phyloP scores from a whole-genome alignment of 768 basidiomycete species.

The Cyclocybe aegerita region DNA sequence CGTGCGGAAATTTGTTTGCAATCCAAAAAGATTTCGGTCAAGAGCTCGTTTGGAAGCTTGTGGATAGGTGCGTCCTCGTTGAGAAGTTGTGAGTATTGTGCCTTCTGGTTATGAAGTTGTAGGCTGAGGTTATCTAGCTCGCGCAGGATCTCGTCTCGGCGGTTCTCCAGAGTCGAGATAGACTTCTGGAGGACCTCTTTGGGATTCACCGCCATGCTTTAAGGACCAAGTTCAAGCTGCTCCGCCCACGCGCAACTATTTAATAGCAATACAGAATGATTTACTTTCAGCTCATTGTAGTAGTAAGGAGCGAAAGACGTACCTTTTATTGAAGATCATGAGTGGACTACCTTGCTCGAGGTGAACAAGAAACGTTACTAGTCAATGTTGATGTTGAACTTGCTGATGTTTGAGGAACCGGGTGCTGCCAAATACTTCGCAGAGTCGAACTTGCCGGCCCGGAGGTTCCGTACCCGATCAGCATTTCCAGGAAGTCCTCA shows the following conservation, averaged over 20 bases:
- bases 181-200: constrained; percentile 9
- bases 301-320: neutral
- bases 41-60: constrained; percentile 39
- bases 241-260: neutral
- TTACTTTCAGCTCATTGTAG: no score
- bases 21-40: constrained; percentile 36
- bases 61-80: constrained; percentile 34
- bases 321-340: no score
- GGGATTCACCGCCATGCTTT: no score
- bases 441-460: no score
- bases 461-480: no score
- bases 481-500: no score
- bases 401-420: no score
- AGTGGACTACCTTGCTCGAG: no score
- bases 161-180: constrained; percentile 26
- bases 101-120: constrained; percentile 29
- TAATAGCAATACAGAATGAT: no score
- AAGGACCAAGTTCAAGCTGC: neutral
- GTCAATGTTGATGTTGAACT: no score
- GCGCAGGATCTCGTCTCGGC: constrained; percentile 28
- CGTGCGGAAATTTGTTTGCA: constrained; percentile 21
- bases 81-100: constrained; percentile 29
- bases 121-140: constrained; percentile 33
- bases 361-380: no score
- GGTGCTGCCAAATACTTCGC: no score